Evolutionary conservation across 192 early-diverging fungal genomes (phyloP), one percentile per base, ranked within the genome.

Genomic region (Spizellomyces punctatus): DNA sequence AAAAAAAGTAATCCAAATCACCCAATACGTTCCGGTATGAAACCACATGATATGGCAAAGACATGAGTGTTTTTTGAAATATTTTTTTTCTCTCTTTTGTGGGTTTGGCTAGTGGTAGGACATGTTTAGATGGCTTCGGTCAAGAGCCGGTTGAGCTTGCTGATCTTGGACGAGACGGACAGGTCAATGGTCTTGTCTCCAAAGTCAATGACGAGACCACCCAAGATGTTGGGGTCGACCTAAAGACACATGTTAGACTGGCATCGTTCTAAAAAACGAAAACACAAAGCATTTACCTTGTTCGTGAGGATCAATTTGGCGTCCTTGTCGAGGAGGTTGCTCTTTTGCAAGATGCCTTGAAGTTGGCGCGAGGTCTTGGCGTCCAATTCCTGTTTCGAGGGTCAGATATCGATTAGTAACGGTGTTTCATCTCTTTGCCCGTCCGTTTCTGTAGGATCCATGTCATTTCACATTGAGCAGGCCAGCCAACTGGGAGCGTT

Each of bases 121-220:
- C 42, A 42, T 17, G 36, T 41, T 61, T 78, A 85, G 75, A 85
- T 74, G 27, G 81, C 65, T 71, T 82, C 91, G 67, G 91, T 89
- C 68, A 99, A 78, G 66, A 96, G 82, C 82, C 93, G 89, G 88
- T 99, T 94, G 47, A 99, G 88, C 92, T 97, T 99, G 83, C 90
- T 88, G 77, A 99, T 86, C 80, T 93, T 95, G 84, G 93, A 90
- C 43, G 94, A 89, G 64, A 95, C 94, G 19, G 95, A 96, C 84
- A 99, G 91, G 82, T 99, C 96, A 75, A 99, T 96, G 76, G 95
- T 97, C 85, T 94, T 93, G 86, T 95, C 96, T 74, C 96, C 95
- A 81, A 96, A 85, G 82, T 99, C 96, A 63, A 99, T 91, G 77
- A 97, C 84, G 82, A 99, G 89, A 72, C 96, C 96, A 78, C 96